Conservation (phyloP, 352 stramenopile genomes). For the Paralagenidium karlingii region DNA sequence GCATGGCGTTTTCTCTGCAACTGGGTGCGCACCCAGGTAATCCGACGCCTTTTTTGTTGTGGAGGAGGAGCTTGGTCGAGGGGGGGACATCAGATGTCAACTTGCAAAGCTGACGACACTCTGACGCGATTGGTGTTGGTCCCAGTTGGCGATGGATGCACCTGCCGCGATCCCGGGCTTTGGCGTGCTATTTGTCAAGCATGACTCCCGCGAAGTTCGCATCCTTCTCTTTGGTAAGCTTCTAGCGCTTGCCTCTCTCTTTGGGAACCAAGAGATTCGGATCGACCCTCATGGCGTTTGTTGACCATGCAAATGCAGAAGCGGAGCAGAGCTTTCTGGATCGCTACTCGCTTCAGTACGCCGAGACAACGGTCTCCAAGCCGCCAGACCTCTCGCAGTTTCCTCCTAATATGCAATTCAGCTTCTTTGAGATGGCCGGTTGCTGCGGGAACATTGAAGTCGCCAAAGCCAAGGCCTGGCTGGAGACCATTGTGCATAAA, state of each 20-base stretch:
- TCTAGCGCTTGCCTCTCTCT: too few species aligned
- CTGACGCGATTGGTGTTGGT: neutral
- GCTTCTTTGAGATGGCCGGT: constrained; percentile 52
- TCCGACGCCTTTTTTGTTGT: neutral
- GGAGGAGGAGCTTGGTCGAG: neutral
- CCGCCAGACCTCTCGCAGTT: constrained; percentile 9
- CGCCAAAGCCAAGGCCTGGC: constrained; percentile 41
- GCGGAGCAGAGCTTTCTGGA: neutral
- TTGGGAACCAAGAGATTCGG: too few species aligned
- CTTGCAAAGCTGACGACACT: neutral
- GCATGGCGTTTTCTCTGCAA: constrained; percentile 53
- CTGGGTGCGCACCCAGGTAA: constrained; percentile 52
- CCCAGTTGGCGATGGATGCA: constrained; percentile 56
- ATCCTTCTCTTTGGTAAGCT: constrained; percentile 43
- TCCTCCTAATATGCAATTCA: too few species aligned
- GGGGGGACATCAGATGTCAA: neutral
- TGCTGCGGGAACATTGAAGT: constrained; percentile 39
- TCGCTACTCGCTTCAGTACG: neutral
- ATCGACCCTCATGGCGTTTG: too few species aligned
- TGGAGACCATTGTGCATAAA: constrained; percentile 34
- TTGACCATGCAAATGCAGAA: too few species aligned
- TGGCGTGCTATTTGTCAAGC: too few species aligned
- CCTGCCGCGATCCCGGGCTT: constrained; percentile 59
- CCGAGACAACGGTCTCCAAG: neutral
- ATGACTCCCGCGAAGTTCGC: constrained; percentile 46